phyloP scores from a whole-genome alignment of 441 rosid species.

The Viola pubescens region DNA sequence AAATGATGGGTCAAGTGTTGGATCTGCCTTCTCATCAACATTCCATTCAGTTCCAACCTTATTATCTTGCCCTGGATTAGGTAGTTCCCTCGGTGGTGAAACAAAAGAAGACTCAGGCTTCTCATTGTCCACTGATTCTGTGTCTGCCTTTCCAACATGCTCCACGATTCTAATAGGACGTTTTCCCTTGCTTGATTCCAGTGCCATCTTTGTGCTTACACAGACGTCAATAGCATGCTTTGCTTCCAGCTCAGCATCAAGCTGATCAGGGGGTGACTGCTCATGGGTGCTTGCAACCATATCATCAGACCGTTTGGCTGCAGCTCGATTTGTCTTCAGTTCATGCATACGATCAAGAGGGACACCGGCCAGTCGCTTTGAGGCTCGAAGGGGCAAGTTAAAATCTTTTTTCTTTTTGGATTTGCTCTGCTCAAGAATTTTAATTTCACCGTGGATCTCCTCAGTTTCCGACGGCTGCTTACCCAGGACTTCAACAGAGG shows the following conservation, averaged over 20 bases:
- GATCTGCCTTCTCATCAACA: conserved; percentile 23
- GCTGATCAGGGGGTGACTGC: conserved; percentile 13
- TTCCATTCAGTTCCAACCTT: conserved; percentile 15
- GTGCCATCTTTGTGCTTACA: conserved; percentile 11
- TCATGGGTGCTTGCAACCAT: conserved; percentile 19
- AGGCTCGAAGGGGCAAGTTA: conserved; percentile 53
- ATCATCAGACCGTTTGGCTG: conserved; percentile 19
- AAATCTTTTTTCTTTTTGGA: conserved; percentile 32
- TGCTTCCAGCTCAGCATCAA: conserved; percentile 11
- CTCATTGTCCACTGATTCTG: not conserved
- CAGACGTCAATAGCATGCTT: conserved; percentile 11
- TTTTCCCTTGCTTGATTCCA: conserved; percentile 16
- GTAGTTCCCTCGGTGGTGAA: not conserved
- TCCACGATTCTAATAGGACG: conserved; percentile 19
- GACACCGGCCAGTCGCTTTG: conserved; percentile 85
- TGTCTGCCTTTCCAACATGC: conserved; percentile 18
- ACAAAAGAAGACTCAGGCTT: conserved; percentile 4
- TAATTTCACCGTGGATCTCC: conserved; percentile 24
- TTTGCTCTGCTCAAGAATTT: conserved; percentile 22
- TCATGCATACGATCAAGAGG: conserved; percentile 59
- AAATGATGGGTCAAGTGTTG: conserved; percentile 44
- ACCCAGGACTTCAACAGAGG: conserved; percentile 18
- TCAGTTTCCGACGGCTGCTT: conserved; percentile 18
- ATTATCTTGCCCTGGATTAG: conserved; percentile 9
- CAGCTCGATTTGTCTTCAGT: conserved; percentile 33